Base-by-base conservation (phyloP, 2,329 filamentous ascomycete species). In the Penicillium sp. region DNA sequence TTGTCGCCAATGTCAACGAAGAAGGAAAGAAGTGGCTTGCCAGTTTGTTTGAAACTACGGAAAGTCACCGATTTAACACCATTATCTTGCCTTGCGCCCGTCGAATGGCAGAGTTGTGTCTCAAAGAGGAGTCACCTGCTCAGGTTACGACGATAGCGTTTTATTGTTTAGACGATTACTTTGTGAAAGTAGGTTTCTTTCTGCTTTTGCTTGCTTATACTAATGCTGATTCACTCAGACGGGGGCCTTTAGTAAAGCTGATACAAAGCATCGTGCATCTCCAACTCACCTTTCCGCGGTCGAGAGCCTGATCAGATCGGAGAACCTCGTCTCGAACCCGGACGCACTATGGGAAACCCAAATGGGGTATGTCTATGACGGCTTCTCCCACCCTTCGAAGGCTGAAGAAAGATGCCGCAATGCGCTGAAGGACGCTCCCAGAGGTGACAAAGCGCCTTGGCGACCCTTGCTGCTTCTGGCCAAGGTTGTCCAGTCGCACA, bases 391-490 rank as follows among this genome's bases (percentile, higher is more conserved):
- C 35, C 29, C 50, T 8, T 35, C 48, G 3, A 57, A 69, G 47
- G 57, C 62, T 2, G 59, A 68, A 37, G 58, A 59, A 11, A 57
- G 63, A 46, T 65, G 65, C 45, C 63, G 60, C 3, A 49, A 44
- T 22, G 63, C 66, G 14, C 53, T 67, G 5, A 47, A 58, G 31
- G 13, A 33, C 14, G 13, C 31, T 7, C 5, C 31, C 31, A 33
- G 16, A 3, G 57, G 63, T 9, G 60, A 63, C n/a, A 43, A 57
- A 1, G 48, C 21, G 1, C 64, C 65, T 39, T 70, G 66, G 66
- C 60, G 64, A 39, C 63, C 66, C 4, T 62, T 61, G 2, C 64
- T 56, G 19, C 57, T 60, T 31, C 60, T 69, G 8, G 60, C 65
- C 4, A 57, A 58, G 39, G 19, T 31, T 31, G 24, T 31, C 10